phyloP scores from a whole-genome alignment of 139 green algal genomes.

The Desmodesmus armatus region DNA sequence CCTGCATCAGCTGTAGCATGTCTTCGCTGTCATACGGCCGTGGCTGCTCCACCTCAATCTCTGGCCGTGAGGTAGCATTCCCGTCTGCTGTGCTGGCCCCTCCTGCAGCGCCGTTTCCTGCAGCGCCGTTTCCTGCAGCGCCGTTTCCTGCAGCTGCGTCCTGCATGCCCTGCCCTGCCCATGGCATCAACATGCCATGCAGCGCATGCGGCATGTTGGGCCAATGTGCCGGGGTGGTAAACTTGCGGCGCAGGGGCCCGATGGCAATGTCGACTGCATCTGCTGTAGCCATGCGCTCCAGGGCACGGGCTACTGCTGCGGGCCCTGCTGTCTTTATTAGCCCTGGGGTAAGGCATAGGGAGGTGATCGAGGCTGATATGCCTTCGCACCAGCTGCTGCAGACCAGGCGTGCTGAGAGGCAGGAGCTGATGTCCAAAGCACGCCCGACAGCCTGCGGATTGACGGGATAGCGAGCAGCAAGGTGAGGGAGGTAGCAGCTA shows the following conservation, averaged over 20 bases:
- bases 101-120: too few species aligned
- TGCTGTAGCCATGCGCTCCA: constrained; percentile 1
- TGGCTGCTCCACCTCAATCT: too few species aligned
- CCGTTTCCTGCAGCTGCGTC: too few species aligned
- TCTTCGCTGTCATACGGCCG: constrained; percentile 4
- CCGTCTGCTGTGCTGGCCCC: too few species aligned
- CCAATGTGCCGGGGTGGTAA: too few species aligned
- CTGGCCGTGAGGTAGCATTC: too few species aligned
- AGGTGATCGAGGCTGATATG: background rate
- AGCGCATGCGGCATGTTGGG: too few species aligned
- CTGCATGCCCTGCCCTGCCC: too few species aligned
- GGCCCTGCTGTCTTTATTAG: constrained; percentile 8
- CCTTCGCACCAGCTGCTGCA: constrained; percentile 28
- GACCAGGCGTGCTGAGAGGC: constrained; percentile 23
- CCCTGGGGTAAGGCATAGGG: background rate
- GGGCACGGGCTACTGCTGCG: background rate
- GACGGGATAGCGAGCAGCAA: too few species aligned
- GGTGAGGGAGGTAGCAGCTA: background rate
- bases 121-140: too few species aligned
- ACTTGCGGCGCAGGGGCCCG: too few species aligned
- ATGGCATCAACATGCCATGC: too few species aligned
- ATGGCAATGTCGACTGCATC: constrained; percentile 13
- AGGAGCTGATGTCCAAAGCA: constrained; percentile 25
- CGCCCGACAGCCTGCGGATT: constrained; percentile 16
- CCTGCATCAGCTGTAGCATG: constrained; percentile 1